These are phyloP conservation scores for Aspergillus affinis DNA, from an alignment of 495 filamentous ascomycete species.

Conservation along the genomic window DNA sequence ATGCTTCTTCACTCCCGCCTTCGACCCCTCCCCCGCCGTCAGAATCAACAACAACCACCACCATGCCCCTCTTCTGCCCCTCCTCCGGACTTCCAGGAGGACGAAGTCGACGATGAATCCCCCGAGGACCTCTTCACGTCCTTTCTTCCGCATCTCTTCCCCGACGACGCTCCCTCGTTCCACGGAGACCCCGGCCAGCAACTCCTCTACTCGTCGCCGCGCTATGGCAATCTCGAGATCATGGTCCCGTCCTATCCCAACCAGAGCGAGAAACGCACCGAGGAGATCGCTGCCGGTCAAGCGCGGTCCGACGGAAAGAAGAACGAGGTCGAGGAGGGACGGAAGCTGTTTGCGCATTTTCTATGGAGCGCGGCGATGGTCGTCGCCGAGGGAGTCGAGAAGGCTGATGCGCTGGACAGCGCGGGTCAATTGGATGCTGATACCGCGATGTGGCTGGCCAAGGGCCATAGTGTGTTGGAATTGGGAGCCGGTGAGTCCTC, in stretches of 20 bases:
- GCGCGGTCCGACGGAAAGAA: conserved; percentile 17
- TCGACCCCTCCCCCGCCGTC: conserved; percentile 31
- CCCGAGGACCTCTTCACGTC: conserved; percentile 65
- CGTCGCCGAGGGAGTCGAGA: conserved; percentile 68
- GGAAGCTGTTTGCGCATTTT: conserved; percentile 75
- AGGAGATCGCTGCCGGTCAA: conserved; percentile 22
- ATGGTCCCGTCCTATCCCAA: conserved; percentile 41
- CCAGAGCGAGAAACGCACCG: conserved; percentile 21
- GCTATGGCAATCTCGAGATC: conserved; percentile 53
- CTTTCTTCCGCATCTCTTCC: conserved; percentile 70
- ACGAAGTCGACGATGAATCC: conserved; percentile 11
- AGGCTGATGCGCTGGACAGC: conserved; percentile 17
- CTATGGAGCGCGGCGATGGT: conserved; percentile 82
- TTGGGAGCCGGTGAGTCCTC: conserved; percentile 58
- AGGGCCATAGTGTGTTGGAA: conserved; percentile 55
- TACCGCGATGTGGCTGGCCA: conserved; percentile 46
- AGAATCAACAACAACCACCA: conserved; percentile 8
- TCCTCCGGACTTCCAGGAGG: conserved; percentile 17
- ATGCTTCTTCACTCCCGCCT: conserved; percentile 36
- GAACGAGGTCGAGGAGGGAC: conserved; percentile 49
- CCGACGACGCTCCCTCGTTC: conserved; percentile 69
- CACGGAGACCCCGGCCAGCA: conserved; percentile 70
- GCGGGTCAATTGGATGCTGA: conserved; percentile 12
- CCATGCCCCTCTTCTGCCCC: conserved; percentile 14
- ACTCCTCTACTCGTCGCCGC: conserved; percentile 65